Percentiles rank a stretch among this genome's conserved stretches.
Conservation (phyloP, 768 basidiomycete genomes). For the Phylloporus sp. region DNA sequence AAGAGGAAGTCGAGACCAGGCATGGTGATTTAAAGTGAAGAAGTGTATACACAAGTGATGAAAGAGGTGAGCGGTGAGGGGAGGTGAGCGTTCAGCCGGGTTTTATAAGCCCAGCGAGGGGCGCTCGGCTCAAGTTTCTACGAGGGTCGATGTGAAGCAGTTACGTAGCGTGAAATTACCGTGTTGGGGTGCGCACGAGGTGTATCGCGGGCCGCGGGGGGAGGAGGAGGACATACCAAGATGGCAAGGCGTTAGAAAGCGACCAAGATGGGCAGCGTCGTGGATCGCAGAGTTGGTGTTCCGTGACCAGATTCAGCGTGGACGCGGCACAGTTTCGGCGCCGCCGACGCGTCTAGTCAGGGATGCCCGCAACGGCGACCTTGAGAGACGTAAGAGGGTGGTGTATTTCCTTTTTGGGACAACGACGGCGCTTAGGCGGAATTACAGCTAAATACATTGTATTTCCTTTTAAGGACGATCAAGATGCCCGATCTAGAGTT, state of each 20-base stretch:
- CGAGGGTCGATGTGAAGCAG: background rate
- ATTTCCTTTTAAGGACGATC: background rate
- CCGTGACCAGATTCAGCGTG: constrained; percentile 6
- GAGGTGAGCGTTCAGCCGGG: background rate
- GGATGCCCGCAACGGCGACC: background rate
- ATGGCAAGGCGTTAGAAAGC: constrained; percentile 2
- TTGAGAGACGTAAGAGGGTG: background rate
- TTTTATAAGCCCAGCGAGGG: constrained; percentile 21
- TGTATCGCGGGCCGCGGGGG: background rate
- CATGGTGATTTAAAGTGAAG: constrained; percentile 19
- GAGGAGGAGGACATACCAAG: too few species aligned
- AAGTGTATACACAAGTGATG: constrained; percentile 24
- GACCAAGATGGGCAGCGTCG: background rate
- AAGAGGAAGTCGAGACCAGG: constrained; percentile 34
- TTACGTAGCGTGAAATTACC: background rate
- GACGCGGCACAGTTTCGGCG: constrained; percentile 2
- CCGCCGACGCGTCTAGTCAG: background rate
- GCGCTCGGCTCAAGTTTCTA: constrained; percentile 12
- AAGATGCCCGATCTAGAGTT: background rate
- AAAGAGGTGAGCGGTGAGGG: constrained; percentile 3
- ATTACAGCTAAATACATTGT: background rate
- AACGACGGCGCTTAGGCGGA: background rate
- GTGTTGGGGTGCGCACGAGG: background rate
- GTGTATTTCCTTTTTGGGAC: background rate
- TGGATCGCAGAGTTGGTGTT: background rate